A percentile compares a stretch with the other conserved stretches of the same genome.
These are phyloP conservation scores for Leccinum disarticulatum DNA, from an alignment of 768 basidiomycete genomes.

Conservation along the genomic window DNA sequence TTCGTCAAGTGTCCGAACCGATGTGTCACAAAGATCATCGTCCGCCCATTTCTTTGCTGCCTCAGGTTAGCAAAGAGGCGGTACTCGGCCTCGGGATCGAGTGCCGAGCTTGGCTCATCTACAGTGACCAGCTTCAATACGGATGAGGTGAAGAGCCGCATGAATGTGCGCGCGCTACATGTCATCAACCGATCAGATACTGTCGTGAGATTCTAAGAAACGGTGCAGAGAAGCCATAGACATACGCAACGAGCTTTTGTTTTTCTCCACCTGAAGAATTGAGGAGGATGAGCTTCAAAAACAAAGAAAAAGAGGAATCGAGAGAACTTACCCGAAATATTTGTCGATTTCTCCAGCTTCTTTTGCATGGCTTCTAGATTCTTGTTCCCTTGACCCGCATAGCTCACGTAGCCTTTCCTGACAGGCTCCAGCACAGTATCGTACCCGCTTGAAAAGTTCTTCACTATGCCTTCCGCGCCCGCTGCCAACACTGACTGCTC, in stretches of 20 bases:
- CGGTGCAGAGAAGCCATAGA: neutral
- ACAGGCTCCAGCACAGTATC: conserved; percentile 41
- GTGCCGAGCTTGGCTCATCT: conserved; percentile 41
- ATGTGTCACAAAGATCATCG: conserved; percentile 43
- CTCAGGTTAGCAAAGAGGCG: conserved; percentile 32
- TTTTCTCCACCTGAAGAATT: conserved; percentile 27
- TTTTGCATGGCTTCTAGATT: conserved; percentile 16
- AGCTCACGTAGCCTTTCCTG: conserved; percentile 30
- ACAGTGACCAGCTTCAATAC: conserved; percentile 31
- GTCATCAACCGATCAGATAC: neutral
- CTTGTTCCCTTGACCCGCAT: conserved; percentile 12
- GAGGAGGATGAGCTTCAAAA: neutral
- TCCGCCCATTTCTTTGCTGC: conserved; percentile 32
- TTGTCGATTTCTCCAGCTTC: conserved; percentile 19
- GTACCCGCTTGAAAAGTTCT: conserved; percentile 37
- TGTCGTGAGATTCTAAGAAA: neutral
- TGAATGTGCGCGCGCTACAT: conserved; percentile 39
- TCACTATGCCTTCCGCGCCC: conserved; percentile 42
- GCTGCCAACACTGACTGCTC: conserved; percentile 32
- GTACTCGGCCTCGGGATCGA: conserved; percentile 38
- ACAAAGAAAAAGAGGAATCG: neutral
- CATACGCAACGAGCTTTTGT: conserved; percentile 33
- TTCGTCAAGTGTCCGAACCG: conserved; percentile 40
- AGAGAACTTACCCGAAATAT: conserved; percentile 25
- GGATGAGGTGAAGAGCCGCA: conserved; percentile 35